Conservation (phyloP, 192 early-diverging fungal species). For the Physocladia obscura region DNA sequence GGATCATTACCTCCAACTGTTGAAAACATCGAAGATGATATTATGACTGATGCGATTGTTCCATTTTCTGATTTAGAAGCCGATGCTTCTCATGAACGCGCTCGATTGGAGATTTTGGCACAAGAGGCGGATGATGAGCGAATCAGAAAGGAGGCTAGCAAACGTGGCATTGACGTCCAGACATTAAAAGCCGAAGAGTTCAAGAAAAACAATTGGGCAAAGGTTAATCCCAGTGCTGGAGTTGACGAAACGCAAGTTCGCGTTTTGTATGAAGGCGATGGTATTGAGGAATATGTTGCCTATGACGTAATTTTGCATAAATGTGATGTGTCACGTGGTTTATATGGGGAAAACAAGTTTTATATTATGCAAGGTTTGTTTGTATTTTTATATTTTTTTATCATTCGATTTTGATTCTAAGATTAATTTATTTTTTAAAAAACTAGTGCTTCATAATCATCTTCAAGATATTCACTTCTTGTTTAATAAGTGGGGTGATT, state of each 20-base stretch:
- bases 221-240: conserved; percentile 4
- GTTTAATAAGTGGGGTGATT: conserved; percentile 35
- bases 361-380: conserved; percentile 53
- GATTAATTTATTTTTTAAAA: too few relatives aligned
- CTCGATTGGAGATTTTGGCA: conserved; percentile 20
- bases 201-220: conserved; percentile 21
- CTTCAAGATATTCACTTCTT: conserved; percentile 40
- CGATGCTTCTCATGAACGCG: conserved; percentile 19
- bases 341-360: conserved; percentile 45
- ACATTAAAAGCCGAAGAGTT: conserved; percentile 6
- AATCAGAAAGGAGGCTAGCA: neutral
- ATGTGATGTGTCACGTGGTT: conserved; percentile 40
- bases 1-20: conserved; percentile 3
- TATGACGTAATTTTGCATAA: conserved; percentile 52
- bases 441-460: conserved; percentile 52
- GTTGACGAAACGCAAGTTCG: conserved; percentile 21
- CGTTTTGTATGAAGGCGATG: conserved; percentile 24
- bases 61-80: conserved; percentile 19
- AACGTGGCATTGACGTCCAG: conserved; percentile 15
- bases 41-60: conserved; percentile 9
- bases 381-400: neutral
- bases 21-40: neutral
- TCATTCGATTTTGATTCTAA: neutral
- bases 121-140: conserved; percentile 5
- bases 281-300: conserved; percentile 27